Percentiles rank a stretch among this genome's conserved stretches.
Evolutionary conservation across 495 filamentous ascomycete species (phyloP).

Genomic region (Penicillium robsamsonii): DNA sequence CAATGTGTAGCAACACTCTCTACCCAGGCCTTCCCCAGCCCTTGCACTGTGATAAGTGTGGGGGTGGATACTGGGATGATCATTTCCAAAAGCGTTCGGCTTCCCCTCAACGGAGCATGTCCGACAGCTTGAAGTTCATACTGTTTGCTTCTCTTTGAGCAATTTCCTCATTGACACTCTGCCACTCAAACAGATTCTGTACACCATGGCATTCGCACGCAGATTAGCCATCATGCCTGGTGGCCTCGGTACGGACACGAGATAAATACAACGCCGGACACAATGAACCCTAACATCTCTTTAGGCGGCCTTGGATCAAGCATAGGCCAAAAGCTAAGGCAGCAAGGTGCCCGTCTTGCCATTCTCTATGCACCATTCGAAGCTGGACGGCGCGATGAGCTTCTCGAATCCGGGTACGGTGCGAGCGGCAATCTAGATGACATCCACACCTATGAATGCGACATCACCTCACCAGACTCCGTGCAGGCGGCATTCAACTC

Average conservation of each 20-base stretch:
- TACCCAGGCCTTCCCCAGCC: no score
- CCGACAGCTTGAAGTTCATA: not conserved
- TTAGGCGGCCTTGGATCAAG: conserved; percentile 40
- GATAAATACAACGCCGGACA: not conserved
- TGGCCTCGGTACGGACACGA: conserved; percentile 35
- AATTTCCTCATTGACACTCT: not conserved
- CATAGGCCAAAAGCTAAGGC: conserved; percentile 38
- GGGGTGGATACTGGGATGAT: not conserved
- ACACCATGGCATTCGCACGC: conserved; percentile 34
- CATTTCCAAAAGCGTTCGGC: conserved; percentile 2
- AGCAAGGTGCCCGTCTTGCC: conserved; percentile 38
- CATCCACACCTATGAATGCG: conserved; percentile 42
- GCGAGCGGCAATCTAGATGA: conserved; percentile 14
- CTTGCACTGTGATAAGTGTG: not conserved
- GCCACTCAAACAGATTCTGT: not conserved
- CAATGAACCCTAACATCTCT: conserved; percentile 6
- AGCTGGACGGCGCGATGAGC: conserved; percentile 33
- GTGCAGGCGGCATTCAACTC: conserved; percentile 34
- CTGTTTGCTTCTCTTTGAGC: not conserved
- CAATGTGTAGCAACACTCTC: no score
- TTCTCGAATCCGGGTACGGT: conserved; percentile 34
- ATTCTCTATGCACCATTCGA: conserved; percentile 46
- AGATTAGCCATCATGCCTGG: conserved; percentile 41
- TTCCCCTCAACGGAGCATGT: conserved; percentile 3
- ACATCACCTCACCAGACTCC: conserved; percentile 39